Percentiles rank a stretch among this genome's conserved stretches.
phyloP scores from a whole-genome alignment of 2,329 filamentous ascomycete genomes.

The Fusarium clavum region DNA sequence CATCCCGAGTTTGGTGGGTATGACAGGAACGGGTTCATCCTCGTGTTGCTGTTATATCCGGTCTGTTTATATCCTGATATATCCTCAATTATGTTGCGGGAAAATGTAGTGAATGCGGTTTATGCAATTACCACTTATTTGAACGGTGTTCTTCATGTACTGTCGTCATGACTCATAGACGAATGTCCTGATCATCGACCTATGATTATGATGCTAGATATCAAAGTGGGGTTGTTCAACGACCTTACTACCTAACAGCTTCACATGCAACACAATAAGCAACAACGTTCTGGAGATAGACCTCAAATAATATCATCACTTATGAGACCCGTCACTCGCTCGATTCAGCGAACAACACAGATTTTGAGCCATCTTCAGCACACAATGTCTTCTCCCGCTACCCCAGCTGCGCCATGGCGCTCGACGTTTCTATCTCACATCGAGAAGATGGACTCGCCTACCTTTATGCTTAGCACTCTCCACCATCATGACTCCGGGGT shows the following conservation, averaged over 20 bases:
- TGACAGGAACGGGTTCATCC: neutral
- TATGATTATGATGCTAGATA: constrained; percentile 32
- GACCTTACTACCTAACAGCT: constrained; percentile 6
- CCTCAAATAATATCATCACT: neutral
- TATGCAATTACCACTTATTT: neutral
- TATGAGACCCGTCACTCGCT: constrained; percentile 36
- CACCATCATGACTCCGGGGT: constrained; percentile 55
- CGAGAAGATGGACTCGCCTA: constrained; percentile 58
- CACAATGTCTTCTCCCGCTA: constrained; percentile 41
- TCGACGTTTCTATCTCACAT: constrained; percentile 64
- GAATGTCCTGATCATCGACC: constrained; percentile 16
- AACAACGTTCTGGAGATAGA: neutral
- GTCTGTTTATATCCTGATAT: neutral
- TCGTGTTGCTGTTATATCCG: neutral
- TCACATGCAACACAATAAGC: constrained; percentile 6
- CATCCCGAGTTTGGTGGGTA: neutral
- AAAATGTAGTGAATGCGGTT: neutral
- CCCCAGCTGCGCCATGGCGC: constrained; percentile 64
- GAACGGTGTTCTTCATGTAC: neutral
- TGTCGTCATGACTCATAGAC: constrained; percentile 40
- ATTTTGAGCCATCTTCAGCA: constrained; percentile 47
- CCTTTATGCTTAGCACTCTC: constrained; percentile 64
- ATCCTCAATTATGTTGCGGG: neutral
- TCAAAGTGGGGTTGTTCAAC: constrained; percentile 32
- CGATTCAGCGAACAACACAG: constrained; percentile 45